Percentiles rank a stretch among this genome's conserved stretches.
phyloP scores from a whole-genome alignment of 2,329 filamentous ascomycete species.

The Fusarium abutilonis region DNA sequence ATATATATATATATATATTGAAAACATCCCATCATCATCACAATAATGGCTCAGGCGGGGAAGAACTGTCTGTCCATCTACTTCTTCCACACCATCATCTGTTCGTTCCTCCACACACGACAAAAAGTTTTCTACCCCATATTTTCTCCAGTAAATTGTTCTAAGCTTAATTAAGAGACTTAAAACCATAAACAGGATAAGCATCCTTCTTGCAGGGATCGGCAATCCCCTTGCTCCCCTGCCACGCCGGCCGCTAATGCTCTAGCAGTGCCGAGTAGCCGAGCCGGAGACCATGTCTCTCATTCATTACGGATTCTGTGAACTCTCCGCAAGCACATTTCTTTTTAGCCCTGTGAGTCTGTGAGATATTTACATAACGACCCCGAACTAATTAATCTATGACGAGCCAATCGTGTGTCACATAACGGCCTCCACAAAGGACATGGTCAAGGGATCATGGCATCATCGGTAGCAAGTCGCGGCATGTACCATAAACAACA shows the following conservation, averaged over 20 bases:
- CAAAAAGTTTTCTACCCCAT: conserved; percentile 1
- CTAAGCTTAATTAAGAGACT: conserved; percentile 28
- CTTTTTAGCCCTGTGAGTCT: background rate
- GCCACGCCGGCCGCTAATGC: background rate
- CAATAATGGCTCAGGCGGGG: no score
- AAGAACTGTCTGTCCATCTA: no score
- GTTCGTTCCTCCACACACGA: no score
- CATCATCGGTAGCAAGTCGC: conserved; percentile 6
- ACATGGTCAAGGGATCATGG: background rate
- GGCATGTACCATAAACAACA: background rate
- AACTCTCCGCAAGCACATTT: no score
- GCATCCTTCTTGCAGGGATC: conserved; percentile 18
- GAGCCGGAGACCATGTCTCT: background rate
- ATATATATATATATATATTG: no score
- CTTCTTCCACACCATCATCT: no score
- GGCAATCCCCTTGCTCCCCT: conserved; percentile 1
- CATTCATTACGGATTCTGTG: no score
- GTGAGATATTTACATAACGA: background rate
- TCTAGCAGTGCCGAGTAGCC: conserved; percentile 35
- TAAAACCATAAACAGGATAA: conserved; percentile 31
- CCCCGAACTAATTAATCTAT: background rate
- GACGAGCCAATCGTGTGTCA: conserved; percentile 12
- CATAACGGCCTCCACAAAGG: background rate
- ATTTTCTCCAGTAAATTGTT: conserved; percentile 9
- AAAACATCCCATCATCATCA: no score